Evolutionary conservation across 345 rosid species (phyloP).

Genomic region (Salix arbutifolia): DNA sequence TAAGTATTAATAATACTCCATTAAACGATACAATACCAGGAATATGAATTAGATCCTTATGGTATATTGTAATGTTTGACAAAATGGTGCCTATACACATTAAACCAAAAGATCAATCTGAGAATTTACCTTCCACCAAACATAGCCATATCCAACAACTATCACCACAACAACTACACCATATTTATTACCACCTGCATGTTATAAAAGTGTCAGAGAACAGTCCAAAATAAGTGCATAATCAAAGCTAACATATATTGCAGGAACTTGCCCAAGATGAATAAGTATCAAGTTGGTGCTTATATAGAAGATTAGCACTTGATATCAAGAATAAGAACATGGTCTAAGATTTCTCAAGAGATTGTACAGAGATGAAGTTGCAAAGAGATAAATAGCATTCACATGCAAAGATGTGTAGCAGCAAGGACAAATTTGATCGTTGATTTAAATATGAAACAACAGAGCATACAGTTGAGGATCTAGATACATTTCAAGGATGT

Average conservation of each 20-base stretch:
- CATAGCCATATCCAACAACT: conserved; percentile 63
- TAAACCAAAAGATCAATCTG: not conserved
- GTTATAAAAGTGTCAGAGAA: not conserved
- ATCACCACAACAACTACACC: conserved; percentile 45
- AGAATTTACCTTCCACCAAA: conserved; percentile 74
- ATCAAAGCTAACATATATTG: conserved; percentile 9
- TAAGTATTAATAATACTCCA: not conserved
- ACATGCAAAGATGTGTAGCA: not conserved
- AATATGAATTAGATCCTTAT: not conserved
- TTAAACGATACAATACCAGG: not conserved
- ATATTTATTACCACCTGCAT: conserved; percentile 54
- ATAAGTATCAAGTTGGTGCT: not conserved
- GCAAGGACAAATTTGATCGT: not conserved
- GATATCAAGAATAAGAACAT: not conserved
- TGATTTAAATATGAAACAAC: not conserved
- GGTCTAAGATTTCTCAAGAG: not conserved
- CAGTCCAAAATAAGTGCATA: not conserved
- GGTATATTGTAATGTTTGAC: not conserved
- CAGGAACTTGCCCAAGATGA: not conserved
- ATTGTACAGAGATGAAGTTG: not conserved
- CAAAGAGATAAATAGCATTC: not conserved
- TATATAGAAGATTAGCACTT: not conserved
- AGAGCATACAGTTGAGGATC: not conserved
- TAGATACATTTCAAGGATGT: not conserved
- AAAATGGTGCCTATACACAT: not conserved